Evolutionary conservation across 2,329 filamentous ascomycete species (phyloP).

Genomic region (Magnaporthiopsis rhizophila): DNA sequence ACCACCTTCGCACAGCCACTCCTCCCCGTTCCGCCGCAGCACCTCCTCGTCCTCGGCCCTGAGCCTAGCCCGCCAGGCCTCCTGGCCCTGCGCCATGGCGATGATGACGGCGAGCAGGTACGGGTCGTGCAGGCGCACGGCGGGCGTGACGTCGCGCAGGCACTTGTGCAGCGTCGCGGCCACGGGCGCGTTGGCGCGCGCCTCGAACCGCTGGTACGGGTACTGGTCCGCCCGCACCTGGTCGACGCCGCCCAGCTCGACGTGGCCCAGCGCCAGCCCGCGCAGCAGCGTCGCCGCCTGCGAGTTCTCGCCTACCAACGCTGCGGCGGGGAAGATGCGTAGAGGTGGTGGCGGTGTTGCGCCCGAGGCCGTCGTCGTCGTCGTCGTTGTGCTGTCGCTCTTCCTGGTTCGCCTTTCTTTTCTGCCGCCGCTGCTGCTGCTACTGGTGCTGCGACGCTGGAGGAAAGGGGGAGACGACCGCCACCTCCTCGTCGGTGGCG

Average conservation of each 20-base stretch:
- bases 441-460: too few relatives aligned
- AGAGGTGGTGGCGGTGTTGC: too few relatives aligned
- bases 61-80: neutral
- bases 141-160: neutral
- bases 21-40: neutral
- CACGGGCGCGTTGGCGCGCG: neutral
- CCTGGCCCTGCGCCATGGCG: neutral
- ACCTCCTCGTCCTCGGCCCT: neutral
- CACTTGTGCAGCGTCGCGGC: neutral
- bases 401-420: neutral
- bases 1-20: neutral
- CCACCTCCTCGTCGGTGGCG: too few relatives aligned
- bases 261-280: neutral
- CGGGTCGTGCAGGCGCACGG: neutral
- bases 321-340: neutral
- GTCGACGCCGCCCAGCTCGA: neutral
- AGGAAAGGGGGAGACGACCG: neutral
- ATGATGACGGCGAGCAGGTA: neutral
- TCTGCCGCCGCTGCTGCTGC: neutral
- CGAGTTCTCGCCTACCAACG: neutral
- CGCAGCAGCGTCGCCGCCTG: neutral
- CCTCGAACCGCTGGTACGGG: too few relatives aligned
- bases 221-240: neutral
- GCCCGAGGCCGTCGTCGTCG: neutral
- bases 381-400: neutral